phyloP scores from a whole-genome alignment of 192 early-diverging fungal genomes.

The Coemansia sp. region DNA sequence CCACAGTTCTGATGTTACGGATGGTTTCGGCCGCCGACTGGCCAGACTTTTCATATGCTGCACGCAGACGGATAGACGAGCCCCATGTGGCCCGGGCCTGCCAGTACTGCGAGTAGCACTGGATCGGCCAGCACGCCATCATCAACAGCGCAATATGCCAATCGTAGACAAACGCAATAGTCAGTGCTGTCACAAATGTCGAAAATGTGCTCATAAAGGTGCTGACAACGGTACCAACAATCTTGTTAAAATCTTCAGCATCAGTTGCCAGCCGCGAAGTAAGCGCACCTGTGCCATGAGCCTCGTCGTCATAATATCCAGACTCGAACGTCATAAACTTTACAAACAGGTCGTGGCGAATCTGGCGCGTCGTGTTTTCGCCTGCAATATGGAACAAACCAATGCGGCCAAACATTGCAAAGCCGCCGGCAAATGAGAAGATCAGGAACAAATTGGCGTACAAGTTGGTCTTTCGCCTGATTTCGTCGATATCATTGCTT shows the following conservation, averaged over 20 bases:
- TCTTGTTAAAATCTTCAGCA: conserved; percentile 56
- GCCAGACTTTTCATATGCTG: conserved; percentile 65
- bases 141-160: conserved; percentile 68
- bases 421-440: conserved; percentile 50
- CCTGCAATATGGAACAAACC: conserved; percentile 61
- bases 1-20: conserved; percentile 80
- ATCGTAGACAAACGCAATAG: conserved; percentile 57
- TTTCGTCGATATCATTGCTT: conserved; percentile 19
- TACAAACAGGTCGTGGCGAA: conserved; percentile 64
- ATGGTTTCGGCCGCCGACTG: conserved; percentile 84
- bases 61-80: conserved; percentile 54
- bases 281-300: conserved; percentile 69
- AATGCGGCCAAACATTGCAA: conserved; percentile 58
- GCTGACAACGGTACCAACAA: conserved; percentile 44
- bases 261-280: conserved; percentile 72
- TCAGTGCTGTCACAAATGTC: conserved; percentile 31
- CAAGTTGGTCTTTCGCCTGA: conserved; percentile 28
- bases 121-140: conserved; percentile 67
- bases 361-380: conserved; percentile 62
- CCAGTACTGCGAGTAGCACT: conserved; percentile 63
- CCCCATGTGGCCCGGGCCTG: conserved; percentile 57
- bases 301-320: conserved; percentile 70
- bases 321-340: conserved; percentile 71
- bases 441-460: conserved; percentile 53
- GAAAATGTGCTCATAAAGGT: conserved; percentile 29